phyloP scores from a whole-genome alignment of 2,329 filamentous ascomycete genomes.

The Stagonosporopsis tanaceti region DNA sequence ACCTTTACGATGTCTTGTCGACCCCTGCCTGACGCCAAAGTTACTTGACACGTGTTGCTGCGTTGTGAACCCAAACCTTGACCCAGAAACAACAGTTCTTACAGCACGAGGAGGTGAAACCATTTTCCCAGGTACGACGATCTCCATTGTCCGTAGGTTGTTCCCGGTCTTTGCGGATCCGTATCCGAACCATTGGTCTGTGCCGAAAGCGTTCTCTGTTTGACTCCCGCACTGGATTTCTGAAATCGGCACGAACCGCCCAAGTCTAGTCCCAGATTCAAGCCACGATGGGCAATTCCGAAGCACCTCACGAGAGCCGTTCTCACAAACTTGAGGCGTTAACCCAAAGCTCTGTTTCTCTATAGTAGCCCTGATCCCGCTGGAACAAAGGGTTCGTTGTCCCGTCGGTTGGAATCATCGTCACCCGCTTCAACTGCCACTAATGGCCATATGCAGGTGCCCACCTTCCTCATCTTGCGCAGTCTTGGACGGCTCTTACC shows the following conservation, averaged over 20 bases:
- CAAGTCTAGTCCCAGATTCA: background rate
- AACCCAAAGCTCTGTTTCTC: background rate
- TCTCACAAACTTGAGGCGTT: background rate
- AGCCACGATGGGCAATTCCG: constrained; percentile 4
- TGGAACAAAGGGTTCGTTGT: background rate
- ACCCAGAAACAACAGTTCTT: background rate
- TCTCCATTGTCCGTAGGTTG: background rate
- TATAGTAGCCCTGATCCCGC: background rate
- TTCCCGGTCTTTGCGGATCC: background rate
- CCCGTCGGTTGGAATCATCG: constrained; percentile 4
- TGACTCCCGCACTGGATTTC: background rate
- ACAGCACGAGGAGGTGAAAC: background rate
- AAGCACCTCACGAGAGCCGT: constrained; percentile 1
- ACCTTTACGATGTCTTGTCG: background rate
- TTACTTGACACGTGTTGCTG: background rate
- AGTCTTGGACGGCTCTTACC: background rate
- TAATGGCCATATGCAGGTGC: constrained; percentile 7
- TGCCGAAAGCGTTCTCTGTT: constrained; percentile 9
- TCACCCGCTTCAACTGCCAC: constrained; percentile 1
- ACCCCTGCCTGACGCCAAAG: background rate
- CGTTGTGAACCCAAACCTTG: background rate
- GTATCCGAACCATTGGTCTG: constrained; percentile 17
- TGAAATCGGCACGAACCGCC: constrained; percentile 6
- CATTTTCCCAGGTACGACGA: background rate
- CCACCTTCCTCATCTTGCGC: background rate